These are phyloP conservation scores for Phialophora verrucosa DNA, from an alignment of 2,329 filamentous ascomycete species.

Conservation along the genomic window DNA sequence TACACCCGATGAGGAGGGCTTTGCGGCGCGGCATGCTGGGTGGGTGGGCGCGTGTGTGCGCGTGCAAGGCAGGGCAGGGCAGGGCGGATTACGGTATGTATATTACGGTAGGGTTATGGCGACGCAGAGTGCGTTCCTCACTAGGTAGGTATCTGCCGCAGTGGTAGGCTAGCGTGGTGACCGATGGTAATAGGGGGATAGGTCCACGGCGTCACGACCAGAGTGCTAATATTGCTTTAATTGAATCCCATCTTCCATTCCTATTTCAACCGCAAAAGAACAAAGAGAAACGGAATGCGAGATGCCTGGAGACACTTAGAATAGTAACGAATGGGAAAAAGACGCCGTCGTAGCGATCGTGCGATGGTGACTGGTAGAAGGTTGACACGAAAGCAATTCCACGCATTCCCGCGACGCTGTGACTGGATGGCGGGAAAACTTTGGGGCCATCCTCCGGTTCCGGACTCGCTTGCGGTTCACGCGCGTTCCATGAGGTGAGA, in stretches of 20 bases:
- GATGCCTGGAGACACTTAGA: not conserved
- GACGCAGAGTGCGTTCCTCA: too few species aligned
- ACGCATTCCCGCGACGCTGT: not conserved
- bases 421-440: not conserved
- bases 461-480: not conserved
- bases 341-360: not conserved
- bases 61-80: too few species aligned
- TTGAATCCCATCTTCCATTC: not conserved
- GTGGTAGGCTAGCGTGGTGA: too few species aligned
- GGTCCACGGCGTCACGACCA: too few species aligned
- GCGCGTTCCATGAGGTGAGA: slow-evolving; percentile 7
- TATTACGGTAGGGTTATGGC: too few species aligned
- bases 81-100: too few species aligned
- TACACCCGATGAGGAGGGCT: slow-evolving; percentile 61
- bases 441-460: not conserved
- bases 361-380: not conserved
- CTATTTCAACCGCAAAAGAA: not conserved
- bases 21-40: slow-evolving; percentile 43
- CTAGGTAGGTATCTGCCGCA: too few species aligned
- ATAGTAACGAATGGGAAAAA: not conserved
- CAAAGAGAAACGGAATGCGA: not conserved
- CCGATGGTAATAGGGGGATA: too few species aligned
- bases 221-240: too few species aligned
- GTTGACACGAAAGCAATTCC: not conserved
- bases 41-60: not conserved